phyloP scores from a whole-genome alignment of 2,329 filamentous ascomycete genomes.

The Pseudocercospora crystallina region DNA sequence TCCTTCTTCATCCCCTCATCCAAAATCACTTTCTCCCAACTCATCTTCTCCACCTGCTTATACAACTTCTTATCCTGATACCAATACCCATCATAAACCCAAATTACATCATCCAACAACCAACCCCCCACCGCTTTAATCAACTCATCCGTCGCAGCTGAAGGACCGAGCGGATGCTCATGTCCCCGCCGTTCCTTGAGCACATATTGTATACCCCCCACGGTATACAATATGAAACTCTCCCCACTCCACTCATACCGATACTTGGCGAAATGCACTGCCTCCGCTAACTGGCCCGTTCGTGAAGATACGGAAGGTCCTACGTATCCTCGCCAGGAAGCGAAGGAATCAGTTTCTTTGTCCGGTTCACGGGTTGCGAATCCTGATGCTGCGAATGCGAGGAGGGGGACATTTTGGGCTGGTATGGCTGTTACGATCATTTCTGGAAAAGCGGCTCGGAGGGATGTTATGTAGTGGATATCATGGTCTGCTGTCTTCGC shows the following conservation, averaged over 20 bases:
- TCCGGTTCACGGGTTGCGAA: conserved; percentile 41
- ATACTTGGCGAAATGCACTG: conserved; percentile 43
- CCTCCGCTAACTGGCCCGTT: conserved; percentile 37
- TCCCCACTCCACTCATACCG: conserved; percentile 40
- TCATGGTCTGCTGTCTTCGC: conserved; percentile 41
- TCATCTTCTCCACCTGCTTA: conserved; percentile 41
- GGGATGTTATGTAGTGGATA: conserved; percentile 38
- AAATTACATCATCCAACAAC: conserved; percentile 31
- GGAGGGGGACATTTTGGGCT: conserved; percentile 37
- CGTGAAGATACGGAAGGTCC: conserved; percentile 31
- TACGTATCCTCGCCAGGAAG: conserved; percentile 40
- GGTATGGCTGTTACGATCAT: conserved; percentile 42
- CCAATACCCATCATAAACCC: conserved; percentile 47
- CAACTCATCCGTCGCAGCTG: conserved; percentile 38
- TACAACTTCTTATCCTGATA: conserved; percentile 40
- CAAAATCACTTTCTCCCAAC: conserved; percentile 50
- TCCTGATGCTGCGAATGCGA: conserved; percentile 44
- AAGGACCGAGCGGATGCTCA: conserved; percentile 38
- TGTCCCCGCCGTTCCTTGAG: conserved; percentile 37
- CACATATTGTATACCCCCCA: conserved; percentile 41
- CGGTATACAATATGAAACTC: conserved; percentile 42
- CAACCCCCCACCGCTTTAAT: conserved; percentile 37
- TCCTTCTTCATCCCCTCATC: conserved; percentile 46
- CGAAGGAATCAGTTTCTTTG: conserved; percentile 38
- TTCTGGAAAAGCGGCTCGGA: conserved; percentile 39